Percentiles rank a stretch among this genome's conserved stretches.
Conservation (phyloP, 2,329 filamentous ascomycete genomes). For the Gaeumannomyces tritici region DNA sequence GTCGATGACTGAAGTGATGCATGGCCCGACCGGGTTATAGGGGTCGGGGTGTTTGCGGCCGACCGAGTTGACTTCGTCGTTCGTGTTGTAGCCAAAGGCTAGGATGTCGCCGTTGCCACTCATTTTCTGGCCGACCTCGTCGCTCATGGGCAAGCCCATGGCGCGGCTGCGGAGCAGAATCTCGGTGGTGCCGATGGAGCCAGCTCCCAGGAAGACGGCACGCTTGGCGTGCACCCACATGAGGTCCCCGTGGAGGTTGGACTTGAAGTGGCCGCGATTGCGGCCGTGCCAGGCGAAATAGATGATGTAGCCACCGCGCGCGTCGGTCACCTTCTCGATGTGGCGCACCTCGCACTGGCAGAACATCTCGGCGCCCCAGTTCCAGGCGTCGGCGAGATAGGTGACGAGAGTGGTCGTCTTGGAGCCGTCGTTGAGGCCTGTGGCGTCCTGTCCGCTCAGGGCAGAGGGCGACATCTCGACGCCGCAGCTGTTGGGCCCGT, state of each 20-base stretch:
- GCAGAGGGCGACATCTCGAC: constrained; percentile 53
- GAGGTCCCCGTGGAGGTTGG: constrained; percentile 45
- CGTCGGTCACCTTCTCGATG: constrained; percentile 39
- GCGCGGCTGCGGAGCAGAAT: constrained; percentile 52
- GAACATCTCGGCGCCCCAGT: constrained; percentile 63
- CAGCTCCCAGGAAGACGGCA: constrained; percentile 57
- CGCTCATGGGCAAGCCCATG: constrained; percentile 47
- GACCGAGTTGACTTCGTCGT: constrained; percentile 45
- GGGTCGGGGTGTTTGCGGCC: constrained; percentile 38
- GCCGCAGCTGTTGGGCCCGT: constrained; percentile 52
- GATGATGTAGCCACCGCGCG: constrained; percentile 47
- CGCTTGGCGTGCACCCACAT: constrained; percentile 60
- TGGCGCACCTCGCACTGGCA: constrained; percentile 59
- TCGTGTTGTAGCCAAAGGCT: constrained; percentile 54
- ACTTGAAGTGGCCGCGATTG: constrained; percentile 43
- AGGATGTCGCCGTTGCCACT: constrained; percentile 60
- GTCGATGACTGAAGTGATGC: constrained; percentile 55
- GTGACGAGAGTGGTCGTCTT: constrained; percentile 58
- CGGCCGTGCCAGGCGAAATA: constrained; percentile 56
- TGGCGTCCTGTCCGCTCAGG: constrained; percentile 52
- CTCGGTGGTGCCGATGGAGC: constrained; percentile 55
- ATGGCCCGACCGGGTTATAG: constrained; percentile 48
- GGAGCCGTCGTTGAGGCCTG: constrained; percentile 58
- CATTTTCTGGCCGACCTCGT: constrained; percentile 48
- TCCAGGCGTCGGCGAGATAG: constrained; percentile 61